These are phyloP conservation scores for Astragalus glycyphyllos DNA, from an alignment of 306 rosid species.

Conservation along the genomic window DNA sequence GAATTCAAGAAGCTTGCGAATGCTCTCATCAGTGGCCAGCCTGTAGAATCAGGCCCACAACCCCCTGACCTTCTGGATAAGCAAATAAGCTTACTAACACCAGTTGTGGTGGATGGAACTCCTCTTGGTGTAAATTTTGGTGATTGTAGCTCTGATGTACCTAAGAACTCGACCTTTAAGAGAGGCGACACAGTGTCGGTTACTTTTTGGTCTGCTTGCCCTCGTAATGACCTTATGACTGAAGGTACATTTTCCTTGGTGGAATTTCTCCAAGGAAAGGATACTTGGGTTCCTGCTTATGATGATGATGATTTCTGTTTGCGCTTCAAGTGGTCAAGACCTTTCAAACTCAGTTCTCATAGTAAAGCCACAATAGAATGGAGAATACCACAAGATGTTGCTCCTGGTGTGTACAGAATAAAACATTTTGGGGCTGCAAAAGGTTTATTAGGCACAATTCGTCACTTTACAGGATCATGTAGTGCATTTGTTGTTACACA, in stretches of 20 bases:
- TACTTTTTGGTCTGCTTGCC: conserved; percentile 90
- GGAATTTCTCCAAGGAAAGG: conserved; percentile 68
- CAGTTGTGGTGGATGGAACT: conserved; percentile 74
- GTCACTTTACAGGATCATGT: conserved; percentile 85
- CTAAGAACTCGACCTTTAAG: conserved; percentile 69
- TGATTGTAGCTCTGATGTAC: conserved; percentile 71
- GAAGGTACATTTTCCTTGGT: conserved; percentile 93
- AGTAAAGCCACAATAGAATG: conserved; percentile 82
- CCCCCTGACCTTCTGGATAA: conserved; percentile 81
- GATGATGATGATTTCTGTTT: conserved; percentile 96
- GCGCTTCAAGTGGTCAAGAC: conserved; percentile 89
- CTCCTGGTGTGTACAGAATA: conserved; percentile 79
- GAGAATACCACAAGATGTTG: conserved; percentile 70
- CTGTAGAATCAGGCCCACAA: conserved; percentile 73
- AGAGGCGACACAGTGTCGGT: conserved; percentile 69
- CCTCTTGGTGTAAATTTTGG: conserved; percentile 72
- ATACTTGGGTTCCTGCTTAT: conserved; percentile 78
- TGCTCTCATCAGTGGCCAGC: conserved; percentile 57
- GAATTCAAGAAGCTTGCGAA: conserved; percentile 86
- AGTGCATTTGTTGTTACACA: conserved; percentile 80
- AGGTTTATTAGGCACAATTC: conserved; percentile 64
- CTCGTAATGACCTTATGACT: conserved; percentile 91
- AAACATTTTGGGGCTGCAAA: conserved; percentile 90
- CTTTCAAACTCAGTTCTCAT: conserved; percentile 61
- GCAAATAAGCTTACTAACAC: conserved; percentile 85